phyloP scores from a whole-genome alignment of 208 protist species.

The Leishmania turanica region DNA sequence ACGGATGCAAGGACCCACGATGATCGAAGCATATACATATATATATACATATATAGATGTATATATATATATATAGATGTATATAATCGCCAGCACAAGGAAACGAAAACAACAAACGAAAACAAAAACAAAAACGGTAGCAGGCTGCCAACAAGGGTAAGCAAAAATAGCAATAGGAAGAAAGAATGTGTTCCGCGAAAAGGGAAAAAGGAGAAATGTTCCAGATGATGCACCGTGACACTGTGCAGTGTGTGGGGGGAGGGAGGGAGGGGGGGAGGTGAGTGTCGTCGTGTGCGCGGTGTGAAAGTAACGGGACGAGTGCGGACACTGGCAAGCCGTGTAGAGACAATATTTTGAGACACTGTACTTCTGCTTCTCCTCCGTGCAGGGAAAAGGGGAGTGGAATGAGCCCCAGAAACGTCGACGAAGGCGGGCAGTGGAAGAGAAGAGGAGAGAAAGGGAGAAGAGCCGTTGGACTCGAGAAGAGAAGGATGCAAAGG shows the following conservation, averaged over 20 bases:
- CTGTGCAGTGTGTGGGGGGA: not conserved
- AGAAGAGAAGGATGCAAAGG: not conserved
- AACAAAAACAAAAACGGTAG: not conserved
- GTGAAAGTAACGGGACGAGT: not conserved
- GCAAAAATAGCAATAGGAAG: not conserved
- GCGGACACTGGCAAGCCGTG: not conserved
- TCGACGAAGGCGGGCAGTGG: not conserved
- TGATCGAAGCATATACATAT: not conserved
- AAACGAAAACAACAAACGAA: not conserved
- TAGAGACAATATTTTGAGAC: not conserved
- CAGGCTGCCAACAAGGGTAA: not conserved
- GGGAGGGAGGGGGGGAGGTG: not conserved
- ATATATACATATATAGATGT: not conserved
- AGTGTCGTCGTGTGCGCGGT: not conserved
- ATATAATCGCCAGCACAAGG: not conserved
- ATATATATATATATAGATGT: not conserved
- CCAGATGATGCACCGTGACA: not conserved
- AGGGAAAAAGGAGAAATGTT: not conserved
- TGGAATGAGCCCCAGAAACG: not conserved
- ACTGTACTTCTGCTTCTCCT: too few species aligned
- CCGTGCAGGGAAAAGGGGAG: not conserved
- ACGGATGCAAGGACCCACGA: not conserved
- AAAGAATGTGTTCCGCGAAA: not conserved
- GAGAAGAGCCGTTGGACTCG: not conserved
- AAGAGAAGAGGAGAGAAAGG: not conserved